Conservation (phyloP, 2,329 filamentous ascomycete genomes). For the Tolypocladium endophyticum region DNA sequence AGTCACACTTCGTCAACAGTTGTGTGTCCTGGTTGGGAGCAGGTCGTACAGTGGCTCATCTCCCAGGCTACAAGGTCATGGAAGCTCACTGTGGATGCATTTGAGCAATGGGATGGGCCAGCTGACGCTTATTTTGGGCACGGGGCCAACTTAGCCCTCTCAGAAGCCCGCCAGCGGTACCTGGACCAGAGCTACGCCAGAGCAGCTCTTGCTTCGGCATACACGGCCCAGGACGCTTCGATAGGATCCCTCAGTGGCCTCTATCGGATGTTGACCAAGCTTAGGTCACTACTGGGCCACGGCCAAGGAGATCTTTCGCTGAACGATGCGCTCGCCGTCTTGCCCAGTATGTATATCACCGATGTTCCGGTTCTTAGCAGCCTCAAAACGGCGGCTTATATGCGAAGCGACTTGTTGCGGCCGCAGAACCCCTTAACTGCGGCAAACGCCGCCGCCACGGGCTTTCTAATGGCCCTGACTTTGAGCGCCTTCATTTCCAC, state of each 20-base stretch:
- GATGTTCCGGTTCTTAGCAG: conserved; percentile 11
- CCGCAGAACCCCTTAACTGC: conserved; percentile 55
- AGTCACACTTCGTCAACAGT: conserved; percentile 16
- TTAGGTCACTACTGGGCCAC: conserved; percentile 45
- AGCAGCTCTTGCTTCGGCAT: conserved; percentile 56
- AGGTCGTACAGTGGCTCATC: conserved; percentile 57
- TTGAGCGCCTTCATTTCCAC: conserved; percentile 49
- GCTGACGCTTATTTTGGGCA: conserved; percentile 58
- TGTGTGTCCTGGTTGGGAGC: conserved; percentile 55
- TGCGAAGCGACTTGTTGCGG: conserved; percentile 39
- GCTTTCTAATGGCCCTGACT: conserved; percentile 52
- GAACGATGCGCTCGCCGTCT: conserved; percentile 32
- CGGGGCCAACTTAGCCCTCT: conserved; percentile 44
- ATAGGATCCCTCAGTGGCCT: conserved; percentile 47
- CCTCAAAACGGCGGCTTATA: conserved; percentile 15
- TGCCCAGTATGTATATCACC: conserved; percentile 27
- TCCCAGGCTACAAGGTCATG: conserved; percentile 49
- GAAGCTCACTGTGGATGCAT: conserved; percentile 47
- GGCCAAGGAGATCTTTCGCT: conserved; percentile 44
- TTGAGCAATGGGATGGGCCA: conserved; percentile 66
- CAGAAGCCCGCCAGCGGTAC: conserved; percentile 47
- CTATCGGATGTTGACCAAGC: conserved; percentile 48
- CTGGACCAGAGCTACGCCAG: conserved; percentile 57
- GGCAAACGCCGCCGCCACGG: conserved; percentile 43
- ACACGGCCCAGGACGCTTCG: conserved; percentile 51